Evolutionary conservation across 441 rosid species (phyloP), one percentile per base, ranked within the genome.

Genomic region (Flueggea neowawraea): DNA sequence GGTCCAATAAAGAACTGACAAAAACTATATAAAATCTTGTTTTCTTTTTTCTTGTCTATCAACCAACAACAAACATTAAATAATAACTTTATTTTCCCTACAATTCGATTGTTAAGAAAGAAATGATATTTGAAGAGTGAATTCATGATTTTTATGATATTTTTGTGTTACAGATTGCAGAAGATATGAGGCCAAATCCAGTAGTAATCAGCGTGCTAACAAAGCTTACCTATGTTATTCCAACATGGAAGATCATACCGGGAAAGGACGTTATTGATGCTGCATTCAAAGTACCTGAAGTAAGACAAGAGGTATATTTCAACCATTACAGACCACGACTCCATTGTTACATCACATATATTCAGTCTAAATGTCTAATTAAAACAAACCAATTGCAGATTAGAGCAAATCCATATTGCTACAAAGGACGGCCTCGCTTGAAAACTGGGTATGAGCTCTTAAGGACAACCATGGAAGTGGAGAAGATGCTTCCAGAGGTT

Each of bases 161-260:
- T 22, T 22, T 47, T 56, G 28, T 36, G 7, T 41, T 31, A 45
- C 75, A 94, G 99, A 73, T 94, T 32, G 92, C 96, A 3, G 95
- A 91, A 1, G 92, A 84, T 22, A 52, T 86, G 75, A 91, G 55
- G 71, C 99, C 97, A 32, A 76, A 50, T 50, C 74, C 74, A n/a
- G 0, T 83, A 31, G 86, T 91, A 17, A 64, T 84, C 13, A 68
- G 32, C 11, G 60, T 82, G 45, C 71, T 94, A 53, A 16, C 65
- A 9, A 82, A 83, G 69, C 89, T 94, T 8, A 62, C 75, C 54
- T 60, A 65, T 11, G 2, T 77, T 7, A 79, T 89, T 55, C 97
- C 99, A 7, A 80, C 94, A 0, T 95, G 97, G 99, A 86, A 54
- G 74, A 77, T 89, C 2, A 75, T 89, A 32, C 96, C 96, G 11